Base-by-base conservation (phyloP, 305 asterid genomes). In the Solanum hybrid region DNA sequence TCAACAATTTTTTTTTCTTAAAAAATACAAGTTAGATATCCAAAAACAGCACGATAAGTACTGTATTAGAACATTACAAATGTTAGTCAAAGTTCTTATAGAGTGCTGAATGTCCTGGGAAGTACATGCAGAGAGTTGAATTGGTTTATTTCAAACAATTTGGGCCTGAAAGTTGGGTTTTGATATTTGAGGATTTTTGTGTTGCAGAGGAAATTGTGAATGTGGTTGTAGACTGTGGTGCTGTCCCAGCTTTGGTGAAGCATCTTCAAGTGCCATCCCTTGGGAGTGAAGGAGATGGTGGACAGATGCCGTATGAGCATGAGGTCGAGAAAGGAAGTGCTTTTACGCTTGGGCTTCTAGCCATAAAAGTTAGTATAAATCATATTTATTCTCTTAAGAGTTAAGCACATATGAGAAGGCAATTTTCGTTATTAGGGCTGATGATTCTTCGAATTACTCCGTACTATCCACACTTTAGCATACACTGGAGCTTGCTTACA, bases 251-350 rank as follows among this genome's bases (percentile, higher is more conserved):
- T 11, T 91, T 98, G 88, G 99, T 97, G 89, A 94, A 92, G 95
- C 98, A 97, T 93, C 95, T 98, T 86, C 93, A 93, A 92, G 94
- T 95, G 68, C 96, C 97, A 26, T 90, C 92, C 36, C 91, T 29
- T 83, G 91, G 93, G 81, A 84, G 27, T 51, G 97, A 94, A 88
- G 95, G 94, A 38, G 98, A 94, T 78, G 90, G 90, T 91, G 94
- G 88, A 33, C 89, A 87, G 33, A 92, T 90, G 91, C 94, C 93
- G 4, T 93, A 94, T 88, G 98, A 95, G 94, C 99, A 97, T 87
- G 99, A 98, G 94, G 98, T 97, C 89, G 99, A 97, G 94, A 98
- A 95, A 93, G 99, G 99, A 92, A 95, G 98, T 90, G 99, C 99
- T 80, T 96, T 97, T 93, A 95, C 98, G 27, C 97, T 97, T 84